phyloP scores from a whole-genome alignment of 805 yeast genomes.

The Candida hungchunana region DNA sequence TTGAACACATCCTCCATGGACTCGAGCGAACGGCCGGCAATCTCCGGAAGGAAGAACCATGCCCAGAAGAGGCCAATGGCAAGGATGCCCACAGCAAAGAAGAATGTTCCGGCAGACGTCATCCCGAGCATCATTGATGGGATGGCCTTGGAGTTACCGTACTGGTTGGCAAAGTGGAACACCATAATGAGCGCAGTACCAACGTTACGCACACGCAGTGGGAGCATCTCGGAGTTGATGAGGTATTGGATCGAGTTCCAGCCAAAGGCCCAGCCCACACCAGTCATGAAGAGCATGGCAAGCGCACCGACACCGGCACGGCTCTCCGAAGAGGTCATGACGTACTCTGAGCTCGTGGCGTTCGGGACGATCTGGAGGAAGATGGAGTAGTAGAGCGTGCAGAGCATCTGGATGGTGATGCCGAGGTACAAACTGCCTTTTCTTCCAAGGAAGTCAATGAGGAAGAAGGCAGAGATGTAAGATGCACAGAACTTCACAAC shows the following conservation, averaged over 20 bases:
- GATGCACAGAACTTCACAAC: constrained; percentile 48
- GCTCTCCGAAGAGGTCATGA: constrained; percentile 29
- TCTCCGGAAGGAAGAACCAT: constrained; percentile 37
- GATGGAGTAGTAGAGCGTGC: constrained; percentile 42
- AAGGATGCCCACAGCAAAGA: constrained; percentile 43
- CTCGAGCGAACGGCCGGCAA: constrained; percentile 36
- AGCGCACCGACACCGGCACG: constrained; percentile 44
- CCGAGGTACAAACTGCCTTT: constrained; percentile 46
- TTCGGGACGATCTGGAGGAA: constrained; percentile 43
- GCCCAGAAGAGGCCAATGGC: constrained; percentile 36
- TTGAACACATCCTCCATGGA: constrained; percentile 34
- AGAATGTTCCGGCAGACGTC: constrained; percentile 47
- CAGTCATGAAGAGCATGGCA: constrained; percentile 45
- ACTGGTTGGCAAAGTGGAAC: constrained; percentile 53
- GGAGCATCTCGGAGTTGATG: constrained; percentile 51
- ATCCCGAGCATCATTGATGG: constrained; percentile 46
- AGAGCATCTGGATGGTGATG: constrained; percentile 37
- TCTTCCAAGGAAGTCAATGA: constrained; percentile 52
- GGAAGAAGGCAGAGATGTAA: constrained; percentile 45
- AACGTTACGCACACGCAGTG: constrained; percentile 44
- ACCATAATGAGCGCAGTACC: constrained; percentile 51
- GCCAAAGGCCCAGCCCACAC: constrained; percentile 57
- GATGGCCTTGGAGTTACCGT: constrained; percentile 51
- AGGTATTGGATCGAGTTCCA: constrained; percentile 54
- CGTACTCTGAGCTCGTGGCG: constrained; percentile 31